Conservation (phyloP, 1,284 basidiomycete species). For the Melampsora occidentalis region DNA sequence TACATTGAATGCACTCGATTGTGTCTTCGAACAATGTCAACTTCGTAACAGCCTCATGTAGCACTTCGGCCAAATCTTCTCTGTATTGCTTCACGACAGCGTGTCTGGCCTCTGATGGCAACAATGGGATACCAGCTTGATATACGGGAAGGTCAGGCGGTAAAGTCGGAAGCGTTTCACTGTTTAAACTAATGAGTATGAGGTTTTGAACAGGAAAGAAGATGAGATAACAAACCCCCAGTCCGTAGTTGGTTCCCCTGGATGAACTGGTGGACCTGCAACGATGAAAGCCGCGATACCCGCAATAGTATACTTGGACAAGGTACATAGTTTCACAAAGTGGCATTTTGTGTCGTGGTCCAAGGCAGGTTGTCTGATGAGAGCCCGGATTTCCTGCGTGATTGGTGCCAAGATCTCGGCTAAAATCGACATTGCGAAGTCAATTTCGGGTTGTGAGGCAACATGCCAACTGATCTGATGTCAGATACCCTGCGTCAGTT, state of each 20-base stretch:
- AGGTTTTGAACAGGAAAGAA: constrained; percentile 7
- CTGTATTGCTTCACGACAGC: constrained; percentile 65
- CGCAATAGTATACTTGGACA: constrained; percentile 14
- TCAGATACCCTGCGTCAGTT: neutral
- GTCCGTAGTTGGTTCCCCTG: constrained; percentile 17
- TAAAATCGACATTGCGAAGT: constrained; percentile 74
- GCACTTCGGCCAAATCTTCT: constrained; percentile 66
- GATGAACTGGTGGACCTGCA: constrained; percentile 23
- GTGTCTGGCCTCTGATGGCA: constrained; percentile 71
- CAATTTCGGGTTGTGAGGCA: constrained; percentile 71
- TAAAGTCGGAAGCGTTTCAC: constrained; percentile 53
- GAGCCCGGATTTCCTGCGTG: constrained; percentile 66
- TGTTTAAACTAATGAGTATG: constrained; percentile 34
- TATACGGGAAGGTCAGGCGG: constrained; percentile 52
- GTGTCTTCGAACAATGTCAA: constrained; percentile 78
- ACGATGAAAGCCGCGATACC: constrained; percentile 32
- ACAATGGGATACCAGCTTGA: constrained; percentile 69
- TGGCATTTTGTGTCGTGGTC: constrained; percentile 38
- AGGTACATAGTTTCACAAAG: constrained; percentile 37
- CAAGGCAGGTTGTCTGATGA: constrained; percentile 52
- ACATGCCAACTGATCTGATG: constrained; percentile 78
- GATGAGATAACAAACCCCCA: constrained; percentile 35
- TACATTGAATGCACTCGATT: constrained; percentile 73
- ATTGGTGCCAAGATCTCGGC: constrained; percentile 68
- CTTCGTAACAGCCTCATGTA: constrained; percentile 69